These are phyloP conservation scores for Ophiorrhiza pumila DNA, from an alignment of 257 asterid species.

Conservation along the genomic window DNA sequence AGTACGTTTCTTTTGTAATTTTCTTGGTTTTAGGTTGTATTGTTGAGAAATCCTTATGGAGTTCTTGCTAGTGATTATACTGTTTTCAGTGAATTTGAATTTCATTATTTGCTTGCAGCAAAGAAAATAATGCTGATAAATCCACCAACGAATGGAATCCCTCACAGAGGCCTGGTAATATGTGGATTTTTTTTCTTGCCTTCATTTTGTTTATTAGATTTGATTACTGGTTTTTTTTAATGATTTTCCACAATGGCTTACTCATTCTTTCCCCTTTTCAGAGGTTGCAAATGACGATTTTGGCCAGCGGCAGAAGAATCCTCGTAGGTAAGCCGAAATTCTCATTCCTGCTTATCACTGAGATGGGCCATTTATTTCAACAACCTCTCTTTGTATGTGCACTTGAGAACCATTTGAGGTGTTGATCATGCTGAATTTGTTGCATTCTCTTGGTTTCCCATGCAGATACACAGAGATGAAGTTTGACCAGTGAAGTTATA, in stretches of 20 bases:
- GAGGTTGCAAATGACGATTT: constrained; percentile 65
- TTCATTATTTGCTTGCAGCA: constrained; percentile 50
- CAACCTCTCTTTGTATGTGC: neutral
- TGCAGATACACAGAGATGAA: constrained; percentile 96
- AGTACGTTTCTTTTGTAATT: neutral
- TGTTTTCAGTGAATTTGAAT: neutral
- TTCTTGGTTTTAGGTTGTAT: neutral
- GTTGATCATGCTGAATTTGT: neutral
- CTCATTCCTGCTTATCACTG: neutral
- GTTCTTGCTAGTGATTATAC: neutral
- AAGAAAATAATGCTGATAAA: constrained; percentile 51
- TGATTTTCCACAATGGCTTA: neutral
- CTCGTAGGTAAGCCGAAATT: constrained; percentile 60
- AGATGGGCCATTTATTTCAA: neutral
- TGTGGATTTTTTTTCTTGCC: constrained; percentile 3
- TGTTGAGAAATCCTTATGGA: neutral
- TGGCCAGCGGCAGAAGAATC: constrained; percentile 84
- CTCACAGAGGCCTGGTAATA: constrained; percentile 72
- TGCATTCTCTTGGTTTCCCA: neutral
- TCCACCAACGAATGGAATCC: constrained; percentile 57
- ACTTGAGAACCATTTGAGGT: neutral
- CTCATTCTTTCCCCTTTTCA: constrained; percentile 18
- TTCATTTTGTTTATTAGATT: constrained; percentile 1
- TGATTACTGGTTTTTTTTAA: neutral
- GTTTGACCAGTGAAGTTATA: constrained; percentile 65